A percentile compares a stretch with the other conserved stretches of the same genome.
Evolutionary conservation across 306 rosid species (phyloP).

Genomic region (Cajanus cajan): DNA sequence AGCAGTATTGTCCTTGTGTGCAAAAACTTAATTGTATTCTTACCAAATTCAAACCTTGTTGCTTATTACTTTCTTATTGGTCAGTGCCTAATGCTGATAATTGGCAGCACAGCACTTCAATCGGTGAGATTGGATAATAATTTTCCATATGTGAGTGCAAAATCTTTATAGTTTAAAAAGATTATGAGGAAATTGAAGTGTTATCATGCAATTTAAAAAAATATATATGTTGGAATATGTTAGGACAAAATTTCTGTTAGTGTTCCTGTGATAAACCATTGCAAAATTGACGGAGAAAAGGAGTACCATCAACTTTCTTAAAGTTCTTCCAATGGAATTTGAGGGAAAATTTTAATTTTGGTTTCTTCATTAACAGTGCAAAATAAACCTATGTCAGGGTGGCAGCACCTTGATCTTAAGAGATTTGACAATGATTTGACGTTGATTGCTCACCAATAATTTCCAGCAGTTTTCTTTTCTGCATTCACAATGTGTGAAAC

Average conservation of each 20-base stretch:
- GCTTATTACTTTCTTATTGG: background rate
- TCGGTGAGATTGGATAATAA: background rate
- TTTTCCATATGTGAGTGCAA: background rate
- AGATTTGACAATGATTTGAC: conserved; percentile 60
- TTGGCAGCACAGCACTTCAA: background rate
- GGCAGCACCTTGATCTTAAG: conserved; percentile 1
- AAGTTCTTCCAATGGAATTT: conserved; percentile 19
- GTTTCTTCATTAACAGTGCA: background rate
- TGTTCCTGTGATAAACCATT: background rate
- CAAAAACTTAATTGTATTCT: background rate
- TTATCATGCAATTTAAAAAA: background rate
- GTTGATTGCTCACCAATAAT: conserved; percentile 56
- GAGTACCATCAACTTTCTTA: background rate
- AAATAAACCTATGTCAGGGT: background rate
- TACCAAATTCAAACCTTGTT: background rate
- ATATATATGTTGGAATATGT: background rate
- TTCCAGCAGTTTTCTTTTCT: conserved; percentile 34
- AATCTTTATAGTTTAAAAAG: background rate
- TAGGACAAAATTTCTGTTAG: background rate
- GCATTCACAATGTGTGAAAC: conserved; percentile 48
- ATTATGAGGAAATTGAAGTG: background rate
- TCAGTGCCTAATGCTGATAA: background rate
- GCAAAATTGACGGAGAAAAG: background rate
- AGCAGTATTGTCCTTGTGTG: background rate
- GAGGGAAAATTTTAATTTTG: background rate